Base-by-base conservation (phyloP, 208 protist species). In the Vickermania spadyakhi region DNA sequence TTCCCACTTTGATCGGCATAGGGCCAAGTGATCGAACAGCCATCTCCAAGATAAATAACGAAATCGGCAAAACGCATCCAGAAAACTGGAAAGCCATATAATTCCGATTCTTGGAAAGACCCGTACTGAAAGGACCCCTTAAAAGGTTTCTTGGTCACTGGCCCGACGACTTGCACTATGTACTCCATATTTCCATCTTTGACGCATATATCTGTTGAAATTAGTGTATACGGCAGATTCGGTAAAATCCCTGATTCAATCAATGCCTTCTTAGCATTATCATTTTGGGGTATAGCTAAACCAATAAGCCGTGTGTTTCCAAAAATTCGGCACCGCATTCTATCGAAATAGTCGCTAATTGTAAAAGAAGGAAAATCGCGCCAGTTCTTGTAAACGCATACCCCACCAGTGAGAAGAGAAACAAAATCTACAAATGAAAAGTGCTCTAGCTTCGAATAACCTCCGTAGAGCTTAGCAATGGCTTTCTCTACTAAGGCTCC, bases 31-130 rank as follows among this genome's bases (percentile, higher is more conserved):
- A 86, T 51, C 31, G 81, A 49, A 52, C 72, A 80, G 0, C 52
- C 57, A 45, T 56, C 54, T 7, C 77, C 72, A 63, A 90, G 86
- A 22, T 73, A 36, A 22, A 70, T 76, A 26, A 73, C 52, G 62
- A 70, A 86, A 62, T 90, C 52, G 18, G 83, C 72, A n/a, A 90
- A 70, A 25, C 65, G 64, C 55, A 86, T 69, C 79, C 83, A 86
- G 31, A 71, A 74, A 2, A 58, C 58, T 28, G 67, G 60, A 72
- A 86, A 72, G n/a, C 64, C 26, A 51, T 70, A 62, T 22, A 68
- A 13, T 51, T 62, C 0, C 42, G 62, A 23, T 3, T 29, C 31
- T 4, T 62, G 41, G 31, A 66, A 73, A 26, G 69, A 13, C 3
- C 54, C 52, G 29, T 64, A 30, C 54, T 13, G 28, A 69, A 73